Conservation (phyloP, 805 yeast genomes). For the Hanseniaspora mollemarum region DNA sequence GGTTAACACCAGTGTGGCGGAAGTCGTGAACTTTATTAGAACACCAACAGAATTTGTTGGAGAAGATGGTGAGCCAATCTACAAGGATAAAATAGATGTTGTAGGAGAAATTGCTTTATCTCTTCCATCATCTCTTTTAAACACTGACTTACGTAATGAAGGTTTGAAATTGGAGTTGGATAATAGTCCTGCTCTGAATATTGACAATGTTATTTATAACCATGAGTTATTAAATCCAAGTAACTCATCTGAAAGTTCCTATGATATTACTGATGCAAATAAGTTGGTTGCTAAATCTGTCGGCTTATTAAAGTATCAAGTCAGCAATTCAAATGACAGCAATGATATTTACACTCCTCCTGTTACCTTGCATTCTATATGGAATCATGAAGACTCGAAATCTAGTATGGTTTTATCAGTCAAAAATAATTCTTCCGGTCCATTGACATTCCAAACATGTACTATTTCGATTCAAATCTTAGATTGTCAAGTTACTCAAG, state of each 20-base stretch:
- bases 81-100: constrained; percentile 43
- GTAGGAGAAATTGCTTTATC: constrained; percentile 75
- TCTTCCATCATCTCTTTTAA: background rate
- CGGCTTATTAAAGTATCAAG: constrained; percentile 13
- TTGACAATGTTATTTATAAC: constrained; percentile 4
- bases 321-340: background rate
- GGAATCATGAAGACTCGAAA: constrained; percentile 81
- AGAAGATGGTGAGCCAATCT: constrained; percentile 20
- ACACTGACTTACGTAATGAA: background rate
- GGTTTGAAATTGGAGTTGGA: constrained; percentile 32
- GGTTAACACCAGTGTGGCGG: constrained; percentile 75
- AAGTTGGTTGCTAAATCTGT: constrained; percentile 11
- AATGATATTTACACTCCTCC: constrained; percentile 38
- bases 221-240: constrained; percentile 2
- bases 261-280: constrained; percentile 1
- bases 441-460: constrained; percentile 32
- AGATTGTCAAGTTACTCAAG: constrained; percentile 55
- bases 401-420: constrained; percentile 73
- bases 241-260: background rate
- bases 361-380: constrained; percentile 60
- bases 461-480: constrained; percentile 43
- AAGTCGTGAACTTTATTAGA: constrained; percentile 63
- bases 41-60: constrained; percentile 43
- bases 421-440: constrained; percentile 35
- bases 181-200: constrained; percentile 33